Base-by-base conservation (phyloP, 495 filamentous ascomycete species). In the Daldinia childiae region DNA sequence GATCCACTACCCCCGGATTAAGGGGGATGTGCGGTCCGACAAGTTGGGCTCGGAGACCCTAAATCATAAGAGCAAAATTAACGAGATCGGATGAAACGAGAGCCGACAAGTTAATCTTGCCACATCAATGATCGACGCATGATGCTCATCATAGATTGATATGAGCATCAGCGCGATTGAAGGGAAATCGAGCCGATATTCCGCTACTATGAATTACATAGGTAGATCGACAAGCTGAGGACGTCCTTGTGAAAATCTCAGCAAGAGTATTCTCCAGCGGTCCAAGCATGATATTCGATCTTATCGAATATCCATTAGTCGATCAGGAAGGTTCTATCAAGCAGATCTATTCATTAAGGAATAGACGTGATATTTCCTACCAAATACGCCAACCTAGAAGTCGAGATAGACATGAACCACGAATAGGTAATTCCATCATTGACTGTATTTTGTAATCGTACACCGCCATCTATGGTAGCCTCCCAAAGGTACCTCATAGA, bases 41-140 rank as follows among this genome's bases (percentile, higher is more conserved):
- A 32, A 32, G 58, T 43, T 52, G 32, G 15, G 61, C 34, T 67
- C 43, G 19, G 58, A 58, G 30, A 52, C 54, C 70, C 24, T 62
- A n/a, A 56, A 69, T 58, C 14, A 43, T 36, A 43, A 64, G 4
- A 30, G 21, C 34, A 7, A 48, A 55, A 55, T 62, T 43, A 41
- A 58, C 26, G 62, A 69, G 61, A 69, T 73, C 61, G 43, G 71
- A 69, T 59, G 71, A 69, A 69, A 69, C 61, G 50, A 36, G 21
- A 62, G 34, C 50, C 30, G 39, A 51, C 21, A 38, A 34, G 69
- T 51, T 24, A 54, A 54, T 58, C 6, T 50, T 36, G 4, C 57
- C 24, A 32, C 27, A 27, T 61, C 41, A 56, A 60, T 56, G 45
- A 66, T 66, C 56, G 62, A 45, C 58, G 63, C 63, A 63, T 67